These are phyloP conservation scores for Pseudonitzschia pungens DNA, from an alignment of 108 stramenopile genomes.

Conservation along the genomic window DNA sequence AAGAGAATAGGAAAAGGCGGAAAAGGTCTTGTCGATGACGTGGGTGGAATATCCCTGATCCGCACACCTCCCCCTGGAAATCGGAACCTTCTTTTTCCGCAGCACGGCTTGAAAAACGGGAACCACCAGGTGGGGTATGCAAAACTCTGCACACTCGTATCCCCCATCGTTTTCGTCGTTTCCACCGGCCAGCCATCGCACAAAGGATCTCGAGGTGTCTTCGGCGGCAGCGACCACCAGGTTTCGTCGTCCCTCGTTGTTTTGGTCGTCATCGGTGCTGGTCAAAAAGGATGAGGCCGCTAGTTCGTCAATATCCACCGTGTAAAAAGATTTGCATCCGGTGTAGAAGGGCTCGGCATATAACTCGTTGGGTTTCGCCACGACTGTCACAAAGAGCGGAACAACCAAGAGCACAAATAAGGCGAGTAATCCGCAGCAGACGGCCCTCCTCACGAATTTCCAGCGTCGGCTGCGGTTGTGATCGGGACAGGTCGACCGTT, in stretches of 20 bases:
- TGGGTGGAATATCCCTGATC: constrained; percentile 45
- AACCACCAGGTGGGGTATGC: constrained; percentile 47
- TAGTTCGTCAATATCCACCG: constrained; percentile 40
- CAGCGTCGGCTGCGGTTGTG: background rate
- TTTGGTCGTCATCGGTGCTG: background rate
- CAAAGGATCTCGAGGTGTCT: constrained; percentile 6
- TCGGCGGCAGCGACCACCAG: background rate
- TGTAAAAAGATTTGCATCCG: constrained; percentile 49
- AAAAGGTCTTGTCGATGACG: constrained; percentile 52
- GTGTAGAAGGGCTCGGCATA: constrained; percentile 44
- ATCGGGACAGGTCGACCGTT: constrained; percentile 1
- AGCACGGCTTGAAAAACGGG: constrained; percentile 27
- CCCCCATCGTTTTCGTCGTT: constrained; percentile 18
- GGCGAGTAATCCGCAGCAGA: background rate
- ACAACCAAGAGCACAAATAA: constrained; percentile 2
- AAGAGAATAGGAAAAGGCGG: constrained; percentile 35
- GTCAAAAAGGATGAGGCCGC: background rate
- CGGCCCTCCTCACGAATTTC: background rate
- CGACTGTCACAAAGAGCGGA: constrained; percentile 11
- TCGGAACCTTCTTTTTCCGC: constrained; percentile 12
- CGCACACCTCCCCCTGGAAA: constrained; percentile 38
- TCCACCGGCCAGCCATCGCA: constrained; percentile 22
- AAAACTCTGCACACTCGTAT: constrained; percentile 50
- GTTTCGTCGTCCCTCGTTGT: constrained; percentile 5
- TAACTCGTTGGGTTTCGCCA: constrained; percentile 32